These are phyloP conservation scores for Exophiala bonariae DNA, from an alignment of 2,329 filamentous ascomycete species.

Conservation along the genomic window DNA sequence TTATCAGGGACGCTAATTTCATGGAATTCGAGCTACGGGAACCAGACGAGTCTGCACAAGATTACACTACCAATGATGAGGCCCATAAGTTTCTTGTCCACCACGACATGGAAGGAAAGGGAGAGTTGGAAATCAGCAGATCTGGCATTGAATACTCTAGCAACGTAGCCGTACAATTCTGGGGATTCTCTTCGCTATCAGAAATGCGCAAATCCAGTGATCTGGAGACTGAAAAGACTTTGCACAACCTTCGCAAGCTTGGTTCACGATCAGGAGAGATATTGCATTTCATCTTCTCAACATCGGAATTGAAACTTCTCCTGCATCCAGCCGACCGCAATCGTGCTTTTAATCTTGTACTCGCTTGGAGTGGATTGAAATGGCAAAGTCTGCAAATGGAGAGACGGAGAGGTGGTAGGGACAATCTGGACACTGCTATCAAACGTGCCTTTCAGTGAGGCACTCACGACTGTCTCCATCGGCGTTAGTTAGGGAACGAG, in stretches of 20 bases:
- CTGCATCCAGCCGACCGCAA: constrained; percentile 24
- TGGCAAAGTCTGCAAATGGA: constrained; percentile 28
- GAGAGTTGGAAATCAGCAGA: constrained; percentile 8
- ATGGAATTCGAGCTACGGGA: constrained; percentile 10
- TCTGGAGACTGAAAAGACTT: constrained; percentile 2
- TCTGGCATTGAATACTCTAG: constrained; percentile 3
- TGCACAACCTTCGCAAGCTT: constrained; percentile 15
- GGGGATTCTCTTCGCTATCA: constrained; percentile 8
- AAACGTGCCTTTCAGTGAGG: constrained; percentile 20
- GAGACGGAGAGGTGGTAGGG: constrained; percentile 4
- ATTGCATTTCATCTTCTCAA: constrained; percentile 13
- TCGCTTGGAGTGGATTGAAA: constrained; percentile 27
- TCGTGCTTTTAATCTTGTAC: constrained; percentile 29
- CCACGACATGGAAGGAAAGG: constrained; percentile 7
- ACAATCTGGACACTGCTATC: constrained; percentile 17
- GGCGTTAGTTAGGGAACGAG: no score
- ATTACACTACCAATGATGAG: not conserved
- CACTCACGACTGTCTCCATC: no score
- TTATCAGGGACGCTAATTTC: constrained; percentile 11
- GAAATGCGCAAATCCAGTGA: constrained; percentile 24
- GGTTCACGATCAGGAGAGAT: constrained; percentile 10
- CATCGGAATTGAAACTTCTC: constrained; percentile 9
- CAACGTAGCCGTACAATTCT: constrained; percentile 1
- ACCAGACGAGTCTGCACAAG: not conserved
- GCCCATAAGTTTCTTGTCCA: constrained; percentile 9